These are phyloP conservation scores for Quercus aquifolioides DNA, from an alignment of 306 rosid species.

Conservation along the genomic window DNA sequence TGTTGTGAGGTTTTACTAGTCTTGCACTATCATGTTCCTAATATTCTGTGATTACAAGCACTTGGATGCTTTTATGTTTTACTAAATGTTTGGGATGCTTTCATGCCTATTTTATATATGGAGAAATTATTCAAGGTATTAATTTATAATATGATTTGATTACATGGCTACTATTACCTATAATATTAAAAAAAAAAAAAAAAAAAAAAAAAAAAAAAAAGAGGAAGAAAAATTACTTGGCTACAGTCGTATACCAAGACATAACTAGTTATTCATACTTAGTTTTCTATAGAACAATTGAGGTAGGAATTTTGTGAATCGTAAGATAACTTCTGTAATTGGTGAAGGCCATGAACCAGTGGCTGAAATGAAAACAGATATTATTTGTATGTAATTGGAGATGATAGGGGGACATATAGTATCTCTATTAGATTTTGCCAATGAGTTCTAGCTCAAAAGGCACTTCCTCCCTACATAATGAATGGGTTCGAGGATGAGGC, in stretches of 20 bases:
- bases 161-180: too few relatives aligned
- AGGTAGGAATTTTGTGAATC: not conserved
- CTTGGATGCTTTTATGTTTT: not conserved
- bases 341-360: not conserved
- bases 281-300: not conserved
- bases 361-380: not conserved
- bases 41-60: not conserved
- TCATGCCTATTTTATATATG: not conserved
- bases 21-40: not conserved
- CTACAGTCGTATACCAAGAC: not conserved
- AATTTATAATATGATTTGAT: not conserved
- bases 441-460: too few relatives aligned
- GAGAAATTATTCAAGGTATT: not conserved
- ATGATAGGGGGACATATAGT: not conserved
- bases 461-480: too few relatives aligned
- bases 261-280: not conserved
- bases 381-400: not conserved
- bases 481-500: too few relatives aligned
- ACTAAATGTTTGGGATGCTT: not conserved
- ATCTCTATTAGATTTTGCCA: not conserved
- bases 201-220: accelerated
- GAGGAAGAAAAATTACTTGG: not conserved
- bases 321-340: not conserved
- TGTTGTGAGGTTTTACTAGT: slow-evolving; percentile 5
- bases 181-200: too few relatives aligned